Percentiles rank a stretch among this genome's conserved stretches.
Evolutionary conservation across 192 early-diverging fungal genomes (phyloP).

Genomic region (Chytriomyces sp.): DNA sequence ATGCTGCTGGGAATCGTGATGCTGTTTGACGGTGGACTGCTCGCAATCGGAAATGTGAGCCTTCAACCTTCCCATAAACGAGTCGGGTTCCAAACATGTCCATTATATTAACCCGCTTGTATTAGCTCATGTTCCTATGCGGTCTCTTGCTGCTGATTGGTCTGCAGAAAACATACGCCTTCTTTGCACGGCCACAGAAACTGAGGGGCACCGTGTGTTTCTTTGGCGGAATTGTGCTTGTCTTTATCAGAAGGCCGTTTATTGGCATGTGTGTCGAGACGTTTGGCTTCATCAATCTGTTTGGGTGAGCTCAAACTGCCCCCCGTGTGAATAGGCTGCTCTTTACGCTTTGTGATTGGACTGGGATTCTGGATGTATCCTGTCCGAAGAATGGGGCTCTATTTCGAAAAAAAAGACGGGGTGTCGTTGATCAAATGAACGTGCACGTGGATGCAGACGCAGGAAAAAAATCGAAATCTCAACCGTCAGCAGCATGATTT

Average conservation of each 20-base stretch:
- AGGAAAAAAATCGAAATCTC: not conserved
- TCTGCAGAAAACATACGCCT: slow-evolving; percentile 78
- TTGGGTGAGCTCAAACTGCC: slow-evolving; percentile 70
- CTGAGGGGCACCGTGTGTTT: slow-evolving; percentile 88
- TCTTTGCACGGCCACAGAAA: slow-evolving; percentile 87
- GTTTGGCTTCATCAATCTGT: slow-evolving; percentile 96
- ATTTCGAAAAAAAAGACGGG: not conserved
- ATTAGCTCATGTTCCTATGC: slow-evolving; percentile 84
- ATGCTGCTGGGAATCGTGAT: slow-evolving; percentile 92
- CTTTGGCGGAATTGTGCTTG: slow-evolving; percentile 84
- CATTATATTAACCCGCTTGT: not conserved
- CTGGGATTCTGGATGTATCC: not conserved
- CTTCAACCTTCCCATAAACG: not conserved
- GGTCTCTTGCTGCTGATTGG: slow-evolving; percentile 93
- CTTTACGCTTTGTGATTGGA: not conserved
- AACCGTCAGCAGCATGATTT: not conserved
- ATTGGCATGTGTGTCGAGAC: slow-evolving; percentile 87
- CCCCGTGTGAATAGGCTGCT: not conserved
- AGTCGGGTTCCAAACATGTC: not conserved
- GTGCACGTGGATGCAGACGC: not conserved
- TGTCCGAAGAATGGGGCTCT: not conserved
- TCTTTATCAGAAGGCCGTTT: slow-evolving; percentile 89
- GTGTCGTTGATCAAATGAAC: not conserved
- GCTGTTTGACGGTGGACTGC: slow-evolving; percentile 92
- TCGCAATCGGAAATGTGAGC: slow-evolving; percentile 95